Percentiles rank a stretch among this genome's conserved stretches.
phyloP scores from a whole-genome alignment of 1,139 yeast species.

The Suhomyces ambrosiae region DNA sequence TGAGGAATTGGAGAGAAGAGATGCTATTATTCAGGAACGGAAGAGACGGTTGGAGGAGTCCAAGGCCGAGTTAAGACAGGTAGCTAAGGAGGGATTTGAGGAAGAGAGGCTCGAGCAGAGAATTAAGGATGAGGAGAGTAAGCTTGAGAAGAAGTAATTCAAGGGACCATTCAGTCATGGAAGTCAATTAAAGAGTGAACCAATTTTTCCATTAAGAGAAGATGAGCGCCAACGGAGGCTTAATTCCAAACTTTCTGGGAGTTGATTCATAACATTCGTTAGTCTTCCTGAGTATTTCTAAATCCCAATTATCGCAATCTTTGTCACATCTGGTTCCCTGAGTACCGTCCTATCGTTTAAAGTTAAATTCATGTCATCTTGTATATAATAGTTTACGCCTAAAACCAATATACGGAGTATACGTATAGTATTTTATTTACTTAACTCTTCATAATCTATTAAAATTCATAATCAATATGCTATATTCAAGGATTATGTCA shows the following conservation, averaged over 20 bases:
- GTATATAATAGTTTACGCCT: background rate
- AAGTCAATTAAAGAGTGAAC: too few species aligned
- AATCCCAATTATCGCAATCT: too few species aligned
- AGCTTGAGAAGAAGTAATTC: background rate
- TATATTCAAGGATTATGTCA: too few species aligned
- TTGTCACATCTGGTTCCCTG: too few species aligned
- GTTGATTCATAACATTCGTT: too few species aligned
- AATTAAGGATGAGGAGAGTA: slow-evolving; percentile 4
- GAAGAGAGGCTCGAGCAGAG: slow-evolving; percentile 15
- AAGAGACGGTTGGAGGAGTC: slow-evolving; percentile 49
- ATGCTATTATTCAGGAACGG: slow-evolving; percentile 67
- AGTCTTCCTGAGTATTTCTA: too few species aligned
- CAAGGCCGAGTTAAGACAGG: slow-evolving; percentile 37
- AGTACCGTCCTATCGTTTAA: too few species aligned
- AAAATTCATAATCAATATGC: background rate
- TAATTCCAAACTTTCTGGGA: too few species aligned
- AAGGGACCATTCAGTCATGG: background rate
- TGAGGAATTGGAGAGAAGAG: slow-evolving; percentile 85
- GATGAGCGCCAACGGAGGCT: too few species aligned
- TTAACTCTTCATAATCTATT: too few species aligned
- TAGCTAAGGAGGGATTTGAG: slow-evolving; percentile 46
- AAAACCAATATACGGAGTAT: background rate
- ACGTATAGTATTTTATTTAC: background rate
- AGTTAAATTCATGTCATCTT: background rate
- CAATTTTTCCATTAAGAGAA: too few species aligned